Percentiles rank a stretch among this genome's conserved stretches.
Conservation (phyloP, 2,329 filamentous ascomycete genomes). For the Neurospora sp. region DNA sequence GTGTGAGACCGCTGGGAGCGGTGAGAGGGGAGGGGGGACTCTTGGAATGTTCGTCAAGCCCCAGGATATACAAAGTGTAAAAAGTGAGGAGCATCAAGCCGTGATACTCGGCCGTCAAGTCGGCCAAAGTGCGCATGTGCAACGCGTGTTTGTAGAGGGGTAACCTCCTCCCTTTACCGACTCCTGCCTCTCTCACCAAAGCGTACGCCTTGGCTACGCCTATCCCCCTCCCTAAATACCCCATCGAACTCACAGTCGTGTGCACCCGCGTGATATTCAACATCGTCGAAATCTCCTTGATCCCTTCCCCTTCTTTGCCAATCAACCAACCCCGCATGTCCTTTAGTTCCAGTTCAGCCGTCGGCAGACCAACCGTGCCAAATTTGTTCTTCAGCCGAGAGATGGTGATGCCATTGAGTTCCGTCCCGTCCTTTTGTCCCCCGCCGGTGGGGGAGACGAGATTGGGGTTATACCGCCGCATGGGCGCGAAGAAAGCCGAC, state of each 20-base stretch:
- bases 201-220: conserved; percentile 45
- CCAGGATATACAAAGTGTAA: conserved; percentile 44
- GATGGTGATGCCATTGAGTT: conserved; percentile 58
- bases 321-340: conserved; percentile 56
- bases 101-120: conserved; percentile 44
- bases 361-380: conserved; percentile 59
- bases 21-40: conserved; percentile 5
- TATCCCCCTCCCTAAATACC: conserved; percentile 45
- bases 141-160: conserved; percentile 41
- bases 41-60: conserved; percentile 33
- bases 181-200: no score
- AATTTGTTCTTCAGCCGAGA: conserved; percentile 64
- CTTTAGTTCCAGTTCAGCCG: conserved; percentile 58
- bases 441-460: conserved; percentile 18
- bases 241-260: conserved; percentile 42
- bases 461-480: conserved; percentile 33
- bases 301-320: conserved; percentile 54
- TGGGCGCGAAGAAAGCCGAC: conserved; percentile 55
- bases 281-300: conserved; percentile 57
- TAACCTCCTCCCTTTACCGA: no score
- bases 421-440: no score
- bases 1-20: no score
- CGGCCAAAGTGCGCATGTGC: conserved; percentile 49
- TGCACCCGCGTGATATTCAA: conserved; percentile 57
- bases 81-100: conserved; percentile 45